Evolutionary conservation across 306 rosid species (phyloP).

Genomic region (Rubus parviflorus): DNA sequence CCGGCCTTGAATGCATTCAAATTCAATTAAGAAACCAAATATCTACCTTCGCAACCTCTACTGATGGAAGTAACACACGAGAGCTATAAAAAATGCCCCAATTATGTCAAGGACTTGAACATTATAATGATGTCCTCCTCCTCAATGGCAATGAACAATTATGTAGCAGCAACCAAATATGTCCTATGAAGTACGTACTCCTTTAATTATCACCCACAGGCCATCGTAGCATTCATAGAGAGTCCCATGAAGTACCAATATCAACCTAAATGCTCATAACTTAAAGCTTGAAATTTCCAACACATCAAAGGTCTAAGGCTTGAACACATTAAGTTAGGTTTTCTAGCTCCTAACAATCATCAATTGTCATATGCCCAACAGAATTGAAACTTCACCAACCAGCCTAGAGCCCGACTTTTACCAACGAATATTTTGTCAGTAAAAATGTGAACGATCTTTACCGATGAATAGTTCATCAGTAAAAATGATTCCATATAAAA

Average conservation of each 20-base stretch:
- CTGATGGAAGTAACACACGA: constrained; percentile 2
- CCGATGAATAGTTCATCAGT: no score
- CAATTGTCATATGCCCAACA: background rate
- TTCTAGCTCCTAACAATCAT: background rate
- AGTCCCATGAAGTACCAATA: background rate
- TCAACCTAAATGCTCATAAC: background rate
- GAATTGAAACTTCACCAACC: background rate
- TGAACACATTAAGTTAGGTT: background rate
- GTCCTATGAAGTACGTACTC: background rate
- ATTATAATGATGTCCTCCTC: background rate
- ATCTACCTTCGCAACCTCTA: background rate
- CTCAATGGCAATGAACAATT: background rate
- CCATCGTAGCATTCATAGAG: background rate
- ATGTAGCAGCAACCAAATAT: background rate
- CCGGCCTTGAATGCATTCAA: no score
- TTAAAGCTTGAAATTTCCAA: background rate
- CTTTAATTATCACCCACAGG: background rate
- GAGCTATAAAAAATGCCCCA: background rate
- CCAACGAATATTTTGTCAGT: no score
- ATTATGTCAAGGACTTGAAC: background rate
- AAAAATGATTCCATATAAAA: no score
- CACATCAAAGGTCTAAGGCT: background rate
- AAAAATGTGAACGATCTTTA: no score
- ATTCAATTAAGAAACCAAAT: background rate
- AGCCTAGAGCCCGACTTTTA: no score